Base-by-base conservation (phyloP, 2,329 filamentous ascomycete species). In the Amesomyces nigricolor region DNA sequence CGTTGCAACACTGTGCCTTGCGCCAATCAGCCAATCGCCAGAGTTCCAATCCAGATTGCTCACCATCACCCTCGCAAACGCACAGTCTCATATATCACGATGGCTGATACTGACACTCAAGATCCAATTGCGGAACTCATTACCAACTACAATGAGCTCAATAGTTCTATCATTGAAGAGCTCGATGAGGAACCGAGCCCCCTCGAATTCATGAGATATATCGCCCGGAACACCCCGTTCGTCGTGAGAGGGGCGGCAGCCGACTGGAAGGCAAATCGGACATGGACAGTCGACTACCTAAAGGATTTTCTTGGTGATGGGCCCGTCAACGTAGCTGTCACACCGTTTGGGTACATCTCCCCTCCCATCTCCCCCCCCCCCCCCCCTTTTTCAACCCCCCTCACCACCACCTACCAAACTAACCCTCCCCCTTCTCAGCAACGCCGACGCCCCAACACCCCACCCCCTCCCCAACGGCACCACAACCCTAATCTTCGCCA, bases 121-220 rank as follows among this genome's bases (percentile, higher is more conserved):
- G 76, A 78, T 58, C 72, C 77, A 11, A 69, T 80, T 56, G 68
- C 64, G 19, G 76, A 80, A 55, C 77, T 91, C 19, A 79, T 92
- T 60, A 77, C 73, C 10, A 81, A 77, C n/a, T 91, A 88, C 70
- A 81, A 87, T 65, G 87, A 90, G 62, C 79, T 91, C 53, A 92
- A 92, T 66, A 70, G 76, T 54, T 67, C 73, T 19, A 63, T 65
- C 14, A 75, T 91, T 54, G 79, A 87, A 45, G 82, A 84, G 62
- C 75, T 91, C 2, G 43, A 74, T 13, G 74, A 80, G 42, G 81
- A 86, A 47, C 89, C 89, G 4, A 88, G 84, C 29, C 80, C 89
- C 0, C 78, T 94, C 5, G 86, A 91, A 65, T 92, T 92, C 67
- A 87, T 91, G 83, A 81, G 87, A 64, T 86, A 83, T 69, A 87